Evolutionary conservation across 2,329 filamentous ascomycete genomes (phyloP).

Genomic region (Stagonosporopsis tanaceti): DNA sequence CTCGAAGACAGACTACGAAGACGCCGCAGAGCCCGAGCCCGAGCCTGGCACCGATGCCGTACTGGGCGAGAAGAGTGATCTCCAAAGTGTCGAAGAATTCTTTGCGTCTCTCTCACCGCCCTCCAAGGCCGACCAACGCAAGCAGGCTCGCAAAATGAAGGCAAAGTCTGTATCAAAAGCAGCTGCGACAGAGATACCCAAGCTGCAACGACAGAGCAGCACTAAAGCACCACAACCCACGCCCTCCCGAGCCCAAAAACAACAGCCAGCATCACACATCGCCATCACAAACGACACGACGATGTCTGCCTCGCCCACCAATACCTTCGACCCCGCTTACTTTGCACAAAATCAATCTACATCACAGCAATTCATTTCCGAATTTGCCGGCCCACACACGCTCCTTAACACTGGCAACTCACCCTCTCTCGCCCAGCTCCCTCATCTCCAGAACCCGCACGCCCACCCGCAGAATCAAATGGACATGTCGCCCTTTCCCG

Average conservation of each 20-base stretch:
- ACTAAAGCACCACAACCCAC: constrained; percentile 33
- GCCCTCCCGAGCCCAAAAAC: constrained; percentile 38
- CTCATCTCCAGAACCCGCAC: constrained; percentile 23
- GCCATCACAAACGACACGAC: constrained; percentile 25
- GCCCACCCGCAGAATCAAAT: constrained; percentile 34
- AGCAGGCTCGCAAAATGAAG: constrained; percentile 57
- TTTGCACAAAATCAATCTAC: constrained; percentile 35
- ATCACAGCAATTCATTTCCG: constrained; percentile 53
- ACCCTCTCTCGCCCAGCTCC: constrained; percentile 39
- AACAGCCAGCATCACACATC: constrained; percentile 25
- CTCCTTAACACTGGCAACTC: constrained; percentile 38
- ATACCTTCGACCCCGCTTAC: constrained; percentile 41
- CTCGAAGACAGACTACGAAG: constrained; percentile 81
- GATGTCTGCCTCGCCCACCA: constrained; percentile 42
- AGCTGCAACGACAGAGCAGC: constrained; percentile 29
- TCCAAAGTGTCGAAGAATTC: constrained; percentile 95
- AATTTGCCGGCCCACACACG: constrained; percentile 54
- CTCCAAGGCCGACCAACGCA: constrained; percentile 58
- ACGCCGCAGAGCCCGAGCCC: constrained; percentile 71
- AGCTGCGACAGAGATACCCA: constrained; percentile 36
- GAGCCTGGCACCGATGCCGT: constrained; percentile 87
- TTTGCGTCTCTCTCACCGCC: constrained; percentile 80
- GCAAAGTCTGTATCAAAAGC: constrained; percentile 45
- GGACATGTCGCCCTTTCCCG: constrained; percentile 45
- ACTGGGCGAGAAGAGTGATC: constrained; percentile 83